Evolutionary conservation across 2,329 filamentous ascomycete genomes (phyloP).

Genomic region (Fusarium bactridioides): DNA sequence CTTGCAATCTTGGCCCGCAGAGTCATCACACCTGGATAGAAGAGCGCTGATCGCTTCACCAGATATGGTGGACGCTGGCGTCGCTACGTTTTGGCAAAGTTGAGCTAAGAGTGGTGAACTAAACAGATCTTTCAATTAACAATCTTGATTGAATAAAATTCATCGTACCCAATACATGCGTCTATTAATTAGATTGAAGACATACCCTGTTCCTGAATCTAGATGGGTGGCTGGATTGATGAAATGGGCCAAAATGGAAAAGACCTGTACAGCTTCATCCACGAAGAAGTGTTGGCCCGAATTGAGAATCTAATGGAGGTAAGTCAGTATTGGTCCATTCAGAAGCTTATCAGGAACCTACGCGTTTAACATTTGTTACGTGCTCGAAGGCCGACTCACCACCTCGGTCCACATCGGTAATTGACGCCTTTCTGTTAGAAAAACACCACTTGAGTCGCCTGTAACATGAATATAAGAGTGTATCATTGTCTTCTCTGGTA

Average conservation of each 20-base stretch:
- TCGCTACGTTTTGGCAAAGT: accelerated
- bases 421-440: accelerated
- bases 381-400: too few relatives aligned
- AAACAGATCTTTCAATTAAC: accelerated
- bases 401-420: neutral
- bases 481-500: accelerated
- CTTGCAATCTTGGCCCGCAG: neutral
- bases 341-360: neutral
- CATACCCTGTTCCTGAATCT: accelerated
- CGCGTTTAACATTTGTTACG: too few relatives aligned
- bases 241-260: neutral
- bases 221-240: neutral
- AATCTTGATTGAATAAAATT: accelerated
- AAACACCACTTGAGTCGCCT: neutral
- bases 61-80: accelerated
- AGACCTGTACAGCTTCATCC: accelerated
- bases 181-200: neutral
- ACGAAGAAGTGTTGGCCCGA: too few relatives aligned
- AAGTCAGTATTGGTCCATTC: accelerated
- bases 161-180: accelerated
- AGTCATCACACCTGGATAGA: neutral
- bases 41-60: neutral
- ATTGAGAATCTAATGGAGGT: too few relatives aligned
- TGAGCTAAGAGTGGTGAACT: accelerated
- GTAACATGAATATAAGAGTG: accelerated